Percentiles rank a stretch among this genome's conserved stretches.
phyloP scores from a whole-genome alignment of 2,329 filamentous ascomycete species.

The Aaosphaeria pasadenensis region DNA sequence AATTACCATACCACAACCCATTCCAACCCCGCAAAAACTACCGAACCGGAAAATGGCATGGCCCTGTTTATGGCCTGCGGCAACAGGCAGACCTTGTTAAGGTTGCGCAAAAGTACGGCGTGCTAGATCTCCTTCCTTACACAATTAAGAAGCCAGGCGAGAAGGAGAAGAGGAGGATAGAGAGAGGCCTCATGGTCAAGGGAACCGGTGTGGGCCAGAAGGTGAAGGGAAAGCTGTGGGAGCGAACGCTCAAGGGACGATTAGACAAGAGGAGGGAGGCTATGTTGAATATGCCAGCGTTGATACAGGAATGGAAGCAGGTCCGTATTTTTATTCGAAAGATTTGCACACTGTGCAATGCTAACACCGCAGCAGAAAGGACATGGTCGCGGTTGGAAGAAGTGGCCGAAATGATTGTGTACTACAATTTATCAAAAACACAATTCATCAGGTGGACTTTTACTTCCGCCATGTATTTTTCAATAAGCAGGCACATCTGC shows the following conservation, averaged over 20 bases:
- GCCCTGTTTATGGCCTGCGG: conserved; percentile 77
- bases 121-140: conserved; percentile 76
- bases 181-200: conserved; percentile 80
- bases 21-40: conserved; percentile 80
- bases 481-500: too few relatives aligned
- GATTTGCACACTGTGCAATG: conserved; percentile 31
- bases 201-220: conserved; percentile 88
- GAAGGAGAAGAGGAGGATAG: conserved; percentile 67
- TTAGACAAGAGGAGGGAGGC: conserved; percentile 87
- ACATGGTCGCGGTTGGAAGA: conserved; percentile 72
- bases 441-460: too few relatives aligned
- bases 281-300: conserved; percentile 90
- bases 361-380: conserved; percentile 52
- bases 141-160: conserved; percentile 73
- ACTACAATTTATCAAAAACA: background rate
- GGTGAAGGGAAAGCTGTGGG: conserved; percentile 94
- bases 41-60: conserved; percentile 76
- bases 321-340: conserved; percentile 48
- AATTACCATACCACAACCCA: conserved; percentile 65
- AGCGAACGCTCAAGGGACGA: conserved; percentile 77
- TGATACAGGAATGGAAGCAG: conserved; percentile 92
- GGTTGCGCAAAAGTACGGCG: conserved; percentile 72
- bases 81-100: conserved; percentile 90
- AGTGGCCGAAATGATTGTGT: conserved; percentile 55
- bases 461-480: too few relatives aligned